These are phyloP conservation scores for Phytophthora hibernalis DNA, from an alignment of 352 stramenopile genomes.

Conservation along the genomic window DNA sequence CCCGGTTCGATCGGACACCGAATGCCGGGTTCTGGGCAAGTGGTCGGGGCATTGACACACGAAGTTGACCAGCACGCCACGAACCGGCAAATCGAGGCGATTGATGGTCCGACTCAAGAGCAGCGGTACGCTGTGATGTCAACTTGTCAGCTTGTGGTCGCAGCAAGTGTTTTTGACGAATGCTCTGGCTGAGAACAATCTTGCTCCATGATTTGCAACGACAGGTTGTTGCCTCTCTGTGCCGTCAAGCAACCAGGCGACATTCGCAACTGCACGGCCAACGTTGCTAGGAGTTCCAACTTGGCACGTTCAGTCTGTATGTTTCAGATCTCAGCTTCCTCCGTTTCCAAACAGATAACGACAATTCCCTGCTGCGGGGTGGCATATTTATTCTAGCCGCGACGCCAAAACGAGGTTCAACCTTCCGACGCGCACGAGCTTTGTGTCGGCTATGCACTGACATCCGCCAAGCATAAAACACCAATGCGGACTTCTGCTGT, in stretches of 20 bases:
- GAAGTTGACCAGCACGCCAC: not conserved
- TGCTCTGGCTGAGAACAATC: too few species aligned
- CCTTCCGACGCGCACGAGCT: not conserved
- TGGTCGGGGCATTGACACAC: not conserved
- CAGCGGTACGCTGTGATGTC: not conserved
- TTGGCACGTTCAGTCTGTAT: too few species aligned
- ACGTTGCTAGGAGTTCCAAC: too few species aligned
- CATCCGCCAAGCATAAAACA: not conserved
- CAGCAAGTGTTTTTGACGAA: slow-evolving; percentile 1
- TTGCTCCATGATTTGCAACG: too few species aligned
- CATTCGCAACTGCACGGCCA: not conserved
- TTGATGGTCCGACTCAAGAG: not conserved
- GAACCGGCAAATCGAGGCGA: not conserved
- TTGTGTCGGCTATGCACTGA: slow-evolving; percentile 10
- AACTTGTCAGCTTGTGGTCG: not conserved
- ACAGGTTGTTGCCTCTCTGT: not conserved
- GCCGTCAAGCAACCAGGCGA: not conserved
- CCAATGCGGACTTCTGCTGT: not conserved
- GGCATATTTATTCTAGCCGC: too few species aligned
- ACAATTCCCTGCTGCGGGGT: too few species aligned
- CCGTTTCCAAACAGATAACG: too few species aligned
- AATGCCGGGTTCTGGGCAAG: not conserved
- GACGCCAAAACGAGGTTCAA: too few species aligned
- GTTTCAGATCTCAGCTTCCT: not conserved
- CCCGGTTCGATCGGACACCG: not conserved